A percentile compares a stretch with the other conserved stretches of the same genome.
Evolutionary conservation across 2,329 filamentous ascomycete species (phyloP).

Genomic region (Monilinia laxa): DNA sequence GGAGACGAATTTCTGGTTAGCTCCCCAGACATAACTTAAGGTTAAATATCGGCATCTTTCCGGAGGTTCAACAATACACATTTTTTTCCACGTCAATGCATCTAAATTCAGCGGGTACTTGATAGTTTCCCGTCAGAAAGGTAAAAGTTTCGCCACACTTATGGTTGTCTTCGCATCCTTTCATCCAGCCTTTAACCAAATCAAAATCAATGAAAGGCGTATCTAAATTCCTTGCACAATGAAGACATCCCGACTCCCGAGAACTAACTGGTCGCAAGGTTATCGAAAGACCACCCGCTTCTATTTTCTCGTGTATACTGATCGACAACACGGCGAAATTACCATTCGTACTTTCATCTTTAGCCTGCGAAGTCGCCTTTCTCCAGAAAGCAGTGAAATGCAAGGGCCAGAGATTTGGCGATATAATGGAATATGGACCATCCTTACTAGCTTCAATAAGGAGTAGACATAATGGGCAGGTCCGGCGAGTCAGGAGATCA

Average conservation of each 20-base stretch:
- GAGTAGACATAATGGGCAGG: background rate
- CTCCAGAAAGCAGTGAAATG: background rate
- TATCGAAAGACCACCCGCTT: background rate
- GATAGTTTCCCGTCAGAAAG: constrained; percentile 3
- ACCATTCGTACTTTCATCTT: background rate
- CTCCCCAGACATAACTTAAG: constrained; percentile 11
- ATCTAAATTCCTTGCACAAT: background rate
- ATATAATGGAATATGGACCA: background rate
- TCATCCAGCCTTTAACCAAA: background rate
- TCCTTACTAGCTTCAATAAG: background rate
- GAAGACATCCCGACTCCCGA: background rate
- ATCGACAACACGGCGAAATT: background rate
- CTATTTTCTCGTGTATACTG: background rate
- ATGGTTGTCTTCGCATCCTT: background rate
- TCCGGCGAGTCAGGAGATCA: background rate
- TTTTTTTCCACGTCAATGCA: constrained; percentile 14
- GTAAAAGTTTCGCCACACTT: constrained; percentile 4
- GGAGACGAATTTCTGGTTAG: background rate
- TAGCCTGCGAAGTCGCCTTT: background rate
- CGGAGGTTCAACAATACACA: constrained; percentile 10
- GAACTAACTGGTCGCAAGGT: background rate
- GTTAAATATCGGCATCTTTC: constrained; percentile 8
- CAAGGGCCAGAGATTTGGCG: background rate
- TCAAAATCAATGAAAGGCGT: background rate
- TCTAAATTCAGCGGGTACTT: background rate